Evolutionary conservation across 805 yeast species (phyloP), one percentile per base, ranked within the genome.

Genomic region (Wickerhamiella shivajii): DNA sequence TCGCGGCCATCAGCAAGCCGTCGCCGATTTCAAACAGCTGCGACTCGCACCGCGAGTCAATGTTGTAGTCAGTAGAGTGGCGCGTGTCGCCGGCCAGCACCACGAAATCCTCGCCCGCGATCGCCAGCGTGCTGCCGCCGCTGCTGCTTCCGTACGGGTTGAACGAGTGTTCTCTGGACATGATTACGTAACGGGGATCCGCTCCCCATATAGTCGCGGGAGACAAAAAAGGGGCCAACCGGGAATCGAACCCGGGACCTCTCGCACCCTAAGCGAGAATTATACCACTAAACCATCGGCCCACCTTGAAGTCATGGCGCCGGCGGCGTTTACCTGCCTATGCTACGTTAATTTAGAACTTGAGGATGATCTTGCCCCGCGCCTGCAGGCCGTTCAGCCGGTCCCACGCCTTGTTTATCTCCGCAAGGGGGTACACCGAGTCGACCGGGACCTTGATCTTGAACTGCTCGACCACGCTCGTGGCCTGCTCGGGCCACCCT

Each of bases 31-130:
- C 71, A 49, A 80, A 77, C 36, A 90, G 79, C 56, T 83, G 85
- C 27, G 93, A 90, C 55, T 81, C 90, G 55, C 78, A 75, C 52
- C 98, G 74, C 7, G 96, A 75, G 55, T 90, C 84, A 56, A 90
- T 90, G 42, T 80, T 74, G 60, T 84, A 90, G 15, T 96, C 98
- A 13, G 78, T 75, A 4, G 93, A 81, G 51, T 79, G 92, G 64
- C 98, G 77, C n/a, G 98, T 90, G 56, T 90, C 98, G 29, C 97
- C 97, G 1, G 98, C 98, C 40, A 90, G 65, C 22, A 90, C 90
- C 13, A 94, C 95, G 51, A 84, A 90, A 57, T 90, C 96, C 55
- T 83, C 80, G 32, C 98, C 98, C 1, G 98, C 96, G 57, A 90
- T 90, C 34, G 97, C 98, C 45, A 90, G 62, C 36, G 87, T 85